Base-by-base conservation (phyloP, 164 flowering plant genomes). In the Platanus orientalis region DNA sequence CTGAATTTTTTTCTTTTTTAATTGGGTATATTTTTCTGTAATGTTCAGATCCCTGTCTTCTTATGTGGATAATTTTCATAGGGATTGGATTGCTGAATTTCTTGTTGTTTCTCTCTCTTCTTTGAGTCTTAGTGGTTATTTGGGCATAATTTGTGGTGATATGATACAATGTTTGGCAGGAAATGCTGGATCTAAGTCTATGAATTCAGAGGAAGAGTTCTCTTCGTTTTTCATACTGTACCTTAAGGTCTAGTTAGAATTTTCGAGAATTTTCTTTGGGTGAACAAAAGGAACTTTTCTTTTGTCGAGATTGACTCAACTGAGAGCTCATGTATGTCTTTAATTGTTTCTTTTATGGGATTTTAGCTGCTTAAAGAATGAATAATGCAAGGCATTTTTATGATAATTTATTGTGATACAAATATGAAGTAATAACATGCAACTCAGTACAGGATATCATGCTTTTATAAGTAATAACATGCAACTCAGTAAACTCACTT, bases 141-240 rank as follows among this genome's bases (percentile, higher is more conserved):
- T 28, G n/a, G 25, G 19, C 7, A 52, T 49, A 61, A 32, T 27
- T 26, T 48, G n/a, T n/a, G n/a, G n/a, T n/a, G n/a, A 61, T 61
- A 45, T 51, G 24, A 51, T 36, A 6, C 21, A 16, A 51, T n/a
- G n/a, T n/a, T n/a, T n/a, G n/a, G n/a, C n/a, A n/a, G n/a, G n/a
- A n/a, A n/a, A 12, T 28, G 36, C 57, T 61, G 57, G 65, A 62
- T 62, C 65, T 62, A 39, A 24, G 14, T 34, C n/a, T 36, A 7
- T 26, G 40, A 53, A 47, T 29, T 25, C 16, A 29, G 32, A 2
- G 62, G n/a, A 16, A 9, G 20, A 29, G 6, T 54, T 6, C 40
- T 4, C 36, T 39, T 40, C 20, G 36, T 39, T 7, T 6, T 60
- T 27, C 30, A 3, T 12, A 10, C 17, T 14, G 17, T 51, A 12